Evolutionary conservation across 2,329 filamentous ascomycete species (phyloP), one percentile per base, ranked within the genome.

Genomic region (Ambrosiella beaveri): DNA sequence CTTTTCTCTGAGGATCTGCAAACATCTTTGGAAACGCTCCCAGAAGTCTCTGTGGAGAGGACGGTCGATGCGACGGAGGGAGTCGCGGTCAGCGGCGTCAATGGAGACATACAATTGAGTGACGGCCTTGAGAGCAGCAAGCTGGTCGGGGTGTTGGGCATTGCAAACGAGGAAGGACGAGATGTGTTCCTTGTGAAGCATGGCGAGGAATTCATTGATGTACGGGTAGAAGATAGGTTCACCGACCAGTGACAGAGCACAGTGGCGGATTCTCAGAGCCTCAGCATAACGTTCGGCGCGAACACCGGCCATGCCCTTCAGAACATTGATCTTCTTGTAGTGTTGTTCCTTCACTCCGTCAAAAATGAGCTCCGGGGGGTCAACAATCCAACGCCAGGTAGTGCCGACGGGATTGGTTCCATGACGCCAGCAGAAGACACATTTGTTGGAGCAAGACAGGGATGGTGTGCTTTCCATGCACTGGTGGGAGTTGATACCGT

Each of bases 211-310:
- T 66, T 90, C 85, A 70, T 98, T 96, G 75, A 97, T 97, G 66
- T 95, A 84, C 8, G 93, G 93, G 69, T 97, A 97, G 73, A 97
- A 97, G 65, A 96, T 96, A n/a, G 91, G 91, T 70, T 98, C 91
- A 64, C 93, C 91, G 19, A 98, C 93, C 8, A 98, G 76, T 63
- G 83, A 88, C 9, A 98, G 74, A 0, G 93, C 93, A 68, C 91
- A 98, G 71, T 98, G 91, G 0, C 88, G 80, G 65, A 98, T 95
- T 47, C 82, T 79, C 84, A 96, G 88, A 0, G 90, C 91, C 72
- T 97, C 93, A 6, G 85, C 82, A 66, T 95, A 97, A 2, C 93
- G 80, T 70, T 97, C 91, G 0, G 90, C 87, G 9, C 91, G 80
- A 3, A 97, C 88, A 4, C 93, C 93, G 0, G 93, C 91, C 0